phyloP scores from a whole-genome alignment of 108 stramenopile genomes.

The Schizochytrium sp. region DNA sequence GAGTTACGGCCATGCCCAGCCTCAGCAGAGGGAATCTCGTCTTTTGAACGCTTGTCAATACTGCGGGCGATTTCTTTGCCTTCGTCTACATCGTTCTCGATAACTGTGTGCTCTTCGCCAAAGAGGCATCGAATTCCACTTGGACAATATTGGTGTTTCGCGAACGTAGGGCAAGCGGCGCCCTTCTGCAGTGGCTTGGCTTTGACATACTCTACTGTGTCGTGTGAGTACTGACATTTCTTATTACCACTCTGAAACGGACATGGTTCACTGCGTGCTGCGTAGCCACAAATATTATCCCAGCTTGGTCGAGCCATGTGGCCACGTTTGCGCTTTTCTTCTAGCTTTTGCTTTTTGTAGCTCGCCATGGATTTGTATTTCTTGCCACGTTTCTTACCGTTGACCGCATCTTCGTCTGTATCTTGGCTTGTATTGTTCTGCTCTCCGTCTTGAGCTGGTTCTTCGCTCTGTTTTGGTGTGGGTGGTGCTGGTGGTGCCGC shows the following conservation, averaged over 20 bases:
- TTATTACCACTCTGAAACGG: too few relatives aligned
- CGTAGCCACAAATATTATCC: conserved; percentile 17
- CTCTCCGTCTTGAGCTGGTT: neutral
- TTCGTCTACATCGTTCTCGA: neutral
- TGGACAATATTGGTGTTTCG: neutral
- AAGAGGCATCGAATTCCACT: conserved; percentile 26
- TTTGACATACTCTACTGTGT: conserved; percentile 6
- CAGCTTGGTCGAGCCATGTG: conserved; percentile 24
- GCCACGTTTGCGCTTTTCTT: conserved; percentile 7
- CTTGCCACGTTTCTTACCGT: neutral
- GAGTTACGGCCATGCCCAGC: conserved; percentile 28
- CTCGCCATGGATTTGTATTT: neutral
- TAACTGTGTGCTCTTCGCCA: conserved; percentile 47
- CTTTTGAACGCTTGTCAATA: neutral
- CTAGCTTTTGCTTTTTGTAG: conserved; percentile 11
- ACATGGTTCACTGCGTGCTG: neutral
- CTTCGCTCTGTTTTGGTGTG: neutral
- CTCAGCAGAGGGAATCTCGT: neutral
- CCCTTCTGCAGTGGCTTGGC: neutral
- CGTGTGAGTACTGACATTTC: conserved; percentile 42
- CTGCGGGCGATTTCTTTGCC: conserved; percentile 25
- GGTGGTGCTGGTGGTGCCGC: neutral
- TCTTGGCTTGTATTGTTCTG: neutral
- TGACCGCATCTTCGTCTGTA: neutral
- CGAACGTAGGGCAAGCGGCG: neutral